These are phyloP conservation scores for Parastagonospora nodorum DNA, from an alignment of 2,329 filamentous ascomycete species.

Conservation along the genomic window DNA sequence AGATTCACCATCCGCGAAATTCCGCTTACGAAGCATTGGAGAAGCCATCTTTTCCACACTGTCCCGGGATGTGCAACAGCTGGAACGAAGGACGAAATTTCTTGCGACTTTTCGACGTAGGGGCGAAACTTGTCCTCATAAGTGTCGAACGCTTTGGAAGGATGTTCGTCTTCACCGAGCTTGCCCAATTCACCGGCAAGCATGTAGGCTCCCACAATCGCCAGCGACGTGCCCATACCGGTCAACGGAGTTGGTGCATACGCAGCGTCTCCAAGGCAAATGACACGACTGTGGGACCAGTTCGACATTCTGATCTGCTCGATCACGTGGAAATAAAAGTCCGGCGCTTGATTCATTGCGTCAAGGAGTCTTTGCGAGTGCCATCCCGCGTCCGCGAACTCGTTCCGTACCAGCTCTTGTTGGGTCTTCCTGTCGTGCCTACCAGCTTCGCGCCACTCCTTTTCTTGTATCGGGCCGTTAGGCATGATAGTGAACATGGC, in stretches of 20 bases:
- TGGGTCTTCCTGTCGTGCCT: slow-evolving; percentile 43
- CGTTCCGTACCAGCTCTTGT: slow-evolving; percentile 43
- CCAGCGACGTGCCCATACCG: slow-evolving; percentile 47
- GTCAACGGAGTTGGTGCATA: slow-evolving; percentile 56
- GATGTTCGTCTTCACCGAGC: slow-evolving; percentile 13
- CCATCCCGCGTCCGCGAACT: slow-evolving; percentile 52
- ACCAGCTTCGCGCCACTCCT: slow-evolving; percentile 31
- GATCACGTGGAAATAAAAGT: slow-evolving; percentile 56
- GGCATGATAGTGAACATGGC: slow-evolving; percentile 47
- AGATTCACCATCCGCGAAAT: slow-evolving; percentile 8
- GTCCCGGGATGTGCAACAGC: slow-evolving; percentile 25
- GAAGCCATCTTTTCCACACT: slow-evolving; percentile 27
- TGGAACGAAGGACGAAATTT: slow-evolving; percentile 30
- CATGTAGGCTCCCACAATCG: slow-evolving; percentile 47
- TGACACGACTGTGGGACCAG: slow-evolving; percentile 56
- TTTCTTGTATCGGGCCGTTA: slow-evolving; percentile 18
- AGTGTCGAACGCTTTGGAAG: slow-evolving; percentile 19
- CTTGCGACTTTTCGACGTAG: slow-evolving; percentile 32
- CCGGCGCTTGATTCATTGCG: slow-evolving; percentile 45
- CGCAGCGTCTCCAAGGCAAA: slow-evolving; percentile 60
- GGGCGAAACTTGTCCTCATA: slow-evolving; percentile 30
- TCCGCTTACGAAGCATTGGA: slow-evolving; percentile 11
- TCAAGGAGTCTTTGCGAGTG: slow-evolving; percentile 50
- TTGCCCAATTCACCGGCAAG: slow-evolving; percentile 43
- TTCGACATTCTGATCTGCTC: slow-evolving; percentile 51